Conservation (phyloP, 129 eudicot genomes). For the Flaveria ramosissima region DNA sequence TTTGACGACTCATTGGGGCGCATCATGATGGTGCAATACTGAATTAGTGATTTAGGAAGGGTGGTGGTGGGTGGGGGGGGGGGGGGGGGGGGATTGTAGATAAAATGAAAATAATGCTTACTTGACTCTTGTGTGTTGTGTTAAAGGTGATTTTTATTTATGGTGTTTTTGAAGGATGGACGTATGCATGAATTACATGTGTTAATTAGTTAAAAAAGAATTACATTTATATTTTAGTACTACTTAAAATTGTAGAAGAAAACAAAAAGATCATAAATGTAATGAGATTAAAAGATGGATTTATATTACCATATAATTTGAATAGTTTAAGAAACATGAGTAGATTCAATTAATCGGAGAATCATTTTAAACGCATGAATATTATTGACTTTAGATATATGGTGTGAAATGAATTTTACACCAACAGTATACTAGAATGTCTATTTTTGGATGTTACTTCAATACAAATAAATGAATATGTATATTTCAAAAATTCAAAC, state of each 20-base stretch:
- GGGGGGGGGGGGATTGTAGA: too few relatives aligned
- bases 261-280: background rate
- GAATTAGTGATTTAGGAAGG: background rate
- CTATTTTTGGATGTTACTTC: background rate
- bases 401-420: background rate
- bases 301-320: background rate
- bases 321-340: background rate
- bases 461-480: too few relatives aligned
- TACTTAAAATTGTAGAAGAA: background rate
- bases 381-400: background rate
- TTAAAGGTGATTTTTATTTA: background rate
- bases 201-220: background rate
- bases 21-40: background rate
- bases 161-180: background rate
- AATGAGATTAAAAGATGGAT: background rate
- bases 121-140: background rate
- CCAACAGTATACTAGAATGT: background rate
- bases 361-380: background rate
- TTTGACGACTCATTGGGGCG: background rate
- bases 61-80: too few relatives aligned
- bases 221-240: too few relatives aligned
- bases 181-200: background rate
- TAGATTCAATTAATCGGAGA: background rate
- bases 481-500: too few relatives aligned
- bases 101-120: background rate